Percentiles rank a stretch among this genome's conserved stretches.
These are phyloP conservation scores for Aphanomyces euteiches DNA, from an alignment of 352 stramenopile species.

Conservation along the genomic window DNA sequence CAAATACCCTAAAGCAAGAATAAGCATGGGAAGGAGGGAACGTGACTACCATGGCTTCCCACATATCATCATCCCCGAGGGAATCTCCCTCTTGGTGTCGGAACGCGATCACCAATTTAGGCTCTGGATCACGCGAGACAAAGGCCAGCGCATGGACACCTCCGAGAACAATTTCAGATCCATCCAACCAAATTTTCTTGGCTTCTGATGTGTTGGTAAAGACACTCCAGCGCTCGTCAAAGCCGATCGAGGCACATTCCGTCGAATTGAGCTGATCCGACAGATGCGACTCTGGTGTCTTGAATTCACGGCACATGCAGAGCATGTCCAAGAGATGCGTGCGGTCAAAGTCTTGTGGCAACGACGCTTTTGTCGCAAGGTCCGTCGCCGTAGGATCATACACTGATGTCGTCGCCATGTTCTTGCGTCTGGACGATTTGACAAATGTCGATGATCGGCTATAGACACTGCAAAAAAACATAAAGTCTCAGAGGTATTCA, in stretches of 20 bases:
- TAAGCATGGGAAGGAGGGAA: not conserved
- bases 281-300: conserved; percentile 16
- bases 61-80: conserved; percentile 19
- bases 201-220: conserved; percentile 21
- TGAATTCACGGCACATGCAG: conserved; percentile 26
- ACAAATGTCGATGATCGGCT: no score
- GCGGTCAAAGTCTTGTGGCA: not conserved
- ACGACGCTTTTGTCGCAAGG: not conserved
- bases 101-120: conserved; percentile 21
- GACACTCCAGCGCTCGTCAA: conserved; percentile 14
- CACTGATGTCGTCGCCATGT: no score
- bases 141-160: conserved; percentile 18
- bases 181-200: conserved; percentile 4
- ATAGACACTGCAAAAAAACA: no score
- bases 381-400: no score
- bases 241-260: conserved; percentile 10
- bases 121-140: not conserved
- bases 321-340: conserved; percentile 21
- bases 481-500: no score
- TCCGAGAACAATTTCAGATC: conserved; percentile 9
- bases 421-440: no score
- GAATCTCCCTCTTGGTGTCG: conserved; percentile 27
- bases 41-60: conserved; percentile 27
- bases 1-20: conserved; percentile 3
- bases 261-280: conserved; percentile 10